These are phyloP conservation scores for Calocera viscosa DNA, from an alignment of 768 basidiomycete species.

Conservation along the genomic window DNA sequence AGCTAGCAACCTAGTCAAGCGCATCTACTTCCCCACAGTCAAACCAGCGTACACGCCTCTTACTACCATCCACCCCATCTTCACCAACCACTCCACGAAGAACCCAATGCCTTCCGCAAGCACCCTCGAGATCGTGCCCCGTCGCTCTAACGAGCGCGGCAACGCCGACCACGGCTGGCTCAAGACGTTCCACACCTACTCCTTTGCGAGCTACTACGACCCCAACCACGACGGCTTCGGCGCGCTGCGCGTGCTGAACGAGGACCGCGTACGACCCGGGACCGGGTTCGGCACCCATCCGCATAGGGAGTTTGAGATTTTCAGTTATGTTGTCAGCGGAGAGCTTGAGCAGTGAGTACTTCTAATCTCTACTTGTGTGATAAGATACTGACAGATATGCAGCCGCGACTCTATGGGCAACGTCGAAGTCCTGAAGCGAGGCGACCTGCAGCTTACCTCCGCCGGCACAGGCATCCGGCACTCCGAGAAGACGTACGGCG, in stretches of 20 bases:
- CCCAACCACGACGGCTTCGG: conserved; percentile 49
- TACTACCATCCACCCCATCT: too few relatives aligned
- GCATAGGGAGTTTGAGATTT: conserved; percentile 83
- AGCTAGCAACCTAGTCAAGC: too few relatives aligned
- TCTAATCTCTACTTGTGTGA: neutral
- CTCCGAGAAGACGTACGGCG: conserved; percentile 49
- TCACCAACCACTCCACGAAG: too few relatives aligned
- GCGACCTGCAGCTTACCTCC: conserved; percentile 82
- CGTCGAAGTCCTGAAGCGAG: conserved; percentile 74
- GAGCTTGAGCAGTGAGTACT: conserved; percentile 65
- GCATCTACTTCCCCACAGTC: too few relatives aligned
- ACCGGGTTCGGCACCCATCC: conserved; percentile 80
- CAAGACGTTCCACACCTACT: conserved; percentile 77
- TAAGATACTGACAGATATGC: neutral
- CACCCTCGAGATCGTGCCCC: conserved; percentile 20
- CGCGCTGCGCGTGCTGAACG: conserved; percentile 77
- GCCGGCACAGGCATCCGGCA: conserved; percentile 87
- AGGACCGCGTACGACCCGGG: conserved; percentile 67
- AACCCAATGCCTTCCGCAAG: too few relatives aligned
- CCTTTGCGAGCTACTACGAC: conserved; percentile 58
- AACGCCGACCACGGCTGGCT: conserved; percentile 75
- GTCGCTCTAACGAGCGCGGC: conserved; percentile 53
- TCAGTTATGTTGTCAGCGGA: conserved; percentile 71
- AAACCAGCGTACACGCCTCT: too few relatives aligned
- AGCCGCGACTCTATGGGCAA: conserved; percentile 90